Base-by-base conservation (phyloP, 495 filamentous ascomycete genomes). In the Aspergillus funiculosus region DNA sequence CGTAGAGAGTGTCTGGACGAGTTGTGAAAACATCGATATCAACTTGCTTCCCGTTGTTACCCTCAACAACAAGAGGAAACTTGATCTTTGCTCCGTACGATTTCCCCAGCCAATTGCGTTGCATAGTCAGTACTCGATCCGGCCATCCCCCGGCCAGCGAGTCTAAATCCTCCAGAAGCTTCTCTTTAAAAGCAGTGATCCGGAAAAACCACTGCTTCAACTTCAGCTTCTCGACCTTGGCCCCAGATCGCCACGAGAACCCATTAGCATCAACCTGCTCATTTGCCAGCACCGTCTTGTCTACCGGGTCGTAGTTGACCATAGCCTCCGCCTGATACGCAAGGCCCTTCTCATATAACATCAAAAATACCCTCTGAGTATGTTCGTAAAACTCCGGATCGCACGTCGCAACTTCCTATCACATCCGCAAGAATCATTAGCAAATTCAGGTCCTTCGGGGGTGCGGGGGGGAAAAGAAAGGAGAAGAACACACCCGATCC, bases 151-250 rank as follows among this genome's bases (percentile, higher is more conserved):
- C 76, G 6, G 74, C 66, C 6, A 95, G 67, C 1, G 71, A 61
- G 17, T 88, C 79, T 1, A 94, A 71, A 46, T 87, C 88, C 18
- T 81, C 68, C 24, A 94, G 63, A 1, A 95, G 69, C n/a, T 75
- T 65, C 39, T 90, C 80, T 39, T 83, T 78, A 58, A 87, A 94
- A 15, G 74, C 74, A 1, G 86, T 89, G 50, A 94, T 94, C 21
- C 79, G 79, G 39, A 95, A 79, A 54, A 94, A 95, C 89, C 89
- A 95, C 55, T 95, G 89, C 60, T 88, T 86, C 15, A 94, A 68
- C 41, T 78, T 78, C 39, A 78, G 66, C 62, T 89, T 83, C 60
- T 91, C 85, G 22, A 94, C 87, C 52, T 86, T 82, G 5, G 86
- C 89, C 2, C 89, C 89, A 6, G 87, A 92, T 38, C 89, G 74